A percentile compares a stretch with the other conserved stretches of the same genome.
Conservation (phyloP, 2,329 filamentous ascomycete genomes). For the Mariannaea elegans region DNA sequence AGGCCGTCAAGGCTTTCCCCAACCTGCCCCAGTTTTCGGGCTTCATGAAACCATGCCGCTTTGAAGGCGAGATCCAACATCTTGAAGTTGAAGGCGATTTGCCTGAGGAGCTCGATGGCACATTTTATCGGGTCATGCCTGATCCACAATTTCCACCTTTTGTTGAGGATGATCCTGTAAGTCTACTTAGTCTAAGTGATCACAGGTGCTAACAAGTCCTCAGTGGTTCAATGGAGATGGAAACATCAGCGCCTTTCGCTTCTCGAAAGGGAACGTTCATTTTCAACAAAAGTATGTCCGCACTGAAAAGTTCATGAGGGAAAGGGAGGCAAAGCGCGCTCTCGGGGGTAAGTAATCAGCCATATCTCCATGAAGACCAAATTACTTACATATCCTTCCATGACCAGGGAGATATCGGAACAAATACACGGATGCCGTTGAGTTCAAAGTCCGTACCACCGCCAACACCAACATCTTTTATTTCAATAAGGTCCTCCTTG, state of each 20-base stretch:
- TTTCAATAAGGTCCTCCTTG: slow-evolving; percentile 7
- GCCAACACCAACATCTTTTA: slow-evolving; percentile 15
- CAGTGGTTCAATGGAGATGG: slow-evolving; percentile 23
- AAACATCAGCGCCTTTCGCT: slow-evolving; percentile 15
- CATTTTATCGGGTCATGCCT: slow-evolving; percentile 22
- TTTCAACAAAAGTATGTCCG: slow-evolving; percentile 17
- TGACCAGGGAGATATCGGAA: slow-evolving; percentile 8
- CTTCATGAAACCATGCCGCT: slow-evolving; percentile 21
- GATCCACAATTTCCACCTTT: slow-evolving; percentile 18
- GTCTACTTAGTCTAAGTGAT: neutral
- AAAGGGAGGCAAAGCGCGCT: slow-evolving; percentile 7
- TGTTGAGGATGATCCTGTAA: slow-evolving; percentile 5
- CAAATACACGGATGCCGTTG: slow-evolving; percentile 13
- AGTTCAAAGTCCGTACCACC: slow-evolving; percentile 2
- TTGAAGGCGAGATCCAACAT: slow-evolving; percentile 11
- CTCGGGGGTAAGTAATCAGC: neutral
- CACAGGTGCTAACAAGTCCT: neutral
- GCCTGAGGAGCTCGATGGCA: slow-evolving; percentile 16
- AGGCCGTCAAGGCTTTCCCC: slow-evolving; percentile 9
- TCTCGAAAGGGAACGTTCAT: slow-evolving; percentile 11
- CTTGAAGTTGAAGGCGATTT: slow-evolving; percentile 9
- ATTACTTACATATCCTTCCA: too few relatives aligned
- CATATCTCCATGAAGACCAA: neutral
- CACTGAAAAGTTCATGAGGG: slow-evolving; percentile 15
- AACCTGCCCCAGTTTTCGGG: slow-evolving; percentile 14